These are phyloP conservation scores for Daldinia caldariorum DNA, from an alignment of 495 filamentous ascomycete genomes.

Conservation along the genomic window DNA sequence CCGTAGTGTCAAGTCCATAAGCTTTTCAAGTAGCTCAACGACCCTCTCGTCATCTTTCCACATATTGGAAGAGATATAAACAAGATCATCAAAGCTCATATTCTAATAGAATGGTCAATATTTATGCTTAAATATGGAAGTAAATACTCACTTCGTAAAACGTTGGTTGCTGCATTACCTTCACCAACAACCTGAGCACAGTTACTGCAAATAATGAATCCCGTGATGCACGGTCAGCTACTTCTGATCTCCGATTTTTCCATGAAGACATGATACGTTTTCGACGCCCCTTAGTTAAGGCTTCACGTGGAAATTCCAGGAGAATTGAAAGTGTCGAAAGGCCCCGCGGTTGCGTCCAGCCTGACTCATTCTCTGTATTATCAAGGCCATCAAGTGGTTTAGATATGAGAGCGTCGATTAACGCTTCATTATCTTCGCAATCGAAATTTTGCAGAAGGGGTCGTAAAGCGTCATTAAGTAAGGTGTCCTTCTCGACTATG, in stretches of 20 bases:
- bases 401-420: conserved; percentile 43
- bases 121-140: background rate
- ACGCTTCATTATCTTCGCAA: conserved; percentile 44
- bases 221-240: conserved; percentile 27
- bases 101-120: conserved; percentile 40
- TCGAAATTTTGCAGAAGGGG: conserved; percentile 41
- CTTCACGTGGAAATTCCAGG: conserved; percentile 37
- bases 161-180: conserved; percentile 58
- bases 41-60: conserved; percentile 17
- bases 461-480: conserved; percentile 19
- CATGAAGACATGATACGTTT: conserved; percentile 52
- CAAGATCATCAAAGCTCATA: conserved; percentile 52
- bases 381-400: conserved; percentile 40
- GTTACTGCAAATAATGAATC: conserved; percentile 35
- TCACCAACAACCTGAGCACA: conserved; percentile 58
- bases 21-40: conserved; percentile 34
- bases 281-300: conserved; percentile 49
- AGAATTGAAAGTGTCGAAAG: conserved; percentile 28
- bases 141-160: conserved; percentile 56
- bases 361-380: conserved; percentile 26
- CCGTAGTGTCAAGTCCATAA: conserved; percentile 42
- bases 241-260: conserved; percentile 42
- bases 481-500: conserved; percentile 4
- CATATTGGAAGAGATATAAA: conserved; percentile 44
- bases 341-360: conserved; percentile 42